phyloP scores from a whole-genome alignment of 1,139 yeast genomes.

The Hyphopichia pseudoburtonii region DNA sequence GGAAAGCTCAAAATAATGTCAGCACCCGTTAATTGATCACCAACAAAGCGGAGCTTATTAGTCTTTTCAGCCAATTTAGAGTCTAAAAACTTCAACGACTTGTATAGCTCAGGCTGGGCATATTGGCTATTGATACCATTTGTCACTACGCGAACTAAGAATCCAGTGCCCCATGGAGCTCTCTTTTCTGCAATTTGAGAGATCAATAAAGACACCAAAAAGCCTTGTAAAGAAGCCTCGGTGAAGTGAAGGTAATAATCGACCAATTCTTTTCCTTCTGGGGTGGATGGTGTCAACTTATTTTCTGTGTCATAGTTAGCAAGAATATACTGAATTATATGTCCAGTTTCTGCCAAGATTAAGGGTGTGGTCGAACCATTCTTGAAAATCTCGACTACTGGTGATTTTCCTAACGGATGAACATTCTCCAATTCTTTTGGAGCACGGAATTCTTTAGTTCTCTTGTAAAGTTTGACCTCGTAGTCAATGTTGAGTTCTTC shows the following conservation, averaged over 20 bases:
- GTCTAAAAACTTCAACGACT: conserved; percentile 32
- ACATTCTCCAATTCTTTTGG: conserved; percentile 33
- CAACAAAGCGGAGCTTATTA: conserved; percentile 34
- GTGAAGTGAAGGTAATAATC: conserved; percentile 39
- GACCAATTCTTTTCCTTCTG: conserved; percentile 25
- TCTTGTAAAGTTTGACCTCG: conserved; percentile 32
- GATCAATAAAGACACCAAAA: conserved; percentile 32
- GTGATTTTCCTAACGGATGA: conserved; percentile 45
- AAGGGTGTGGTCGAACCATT: conserved; percentile 15
- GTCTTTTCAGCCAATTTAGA: conserved; percentile 25
- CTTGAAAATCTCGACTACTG: conserved; percentile 35
- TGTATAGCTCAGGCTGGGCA: conserved; percentile 25
- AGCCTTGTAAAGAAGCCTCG: conserved; percentile 41
- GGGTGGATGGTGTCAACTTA: conserved; percentile 24
- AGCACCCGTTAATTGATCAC: conserved; percentile 36
- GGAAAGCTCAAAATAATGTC: conserved; percentile 43
- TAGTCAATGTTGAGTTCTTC: conserved; percentile 34
- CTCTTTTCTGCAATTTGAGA: conserved; percentile 21
- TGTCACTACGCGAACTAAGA: conserved; percentile 24
- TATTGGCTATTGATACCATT: conserved; percentile 25
- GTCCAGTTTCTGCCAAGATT: conserved; percentile 40
- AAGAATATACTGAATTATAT: conserved; percentile 32
- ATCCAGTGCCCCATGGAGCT: conserved; percentile 31
- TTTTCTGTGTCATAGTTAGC: conserved; percentile 27
- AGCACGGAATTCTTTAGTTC: conserved; percentile 31